These are phyloP conservation scores for Citrullus amarus DNA, from an alignment of 306 rosid species.

Conservation along the genomic window DNA sequence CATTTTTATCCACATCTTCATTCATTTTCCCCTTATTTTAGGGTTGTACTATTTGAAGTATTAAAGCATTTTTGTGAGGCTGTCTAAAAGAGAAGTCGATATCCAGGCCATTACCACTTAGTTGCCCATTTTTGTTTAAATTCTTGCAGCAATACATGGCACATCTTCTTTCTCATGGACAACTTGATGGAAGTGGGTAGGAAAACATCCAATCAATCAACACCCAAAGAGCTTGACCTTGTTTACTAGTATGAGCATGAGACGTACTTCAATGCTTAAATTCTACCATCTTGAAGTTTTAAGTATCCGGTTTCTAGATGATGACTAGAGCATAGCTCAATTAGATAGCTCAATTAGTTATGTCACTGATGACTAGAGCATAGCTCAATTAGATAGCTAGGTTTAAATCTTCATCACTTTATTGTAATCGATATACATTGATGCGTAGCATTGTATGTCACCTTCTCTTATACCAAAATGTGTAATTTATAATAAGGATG, in stretches of 20 bases:
- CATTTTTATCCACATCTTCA: background rate
- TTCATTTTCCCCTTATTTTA: background rate
- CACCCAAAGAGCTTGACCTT: background rate
- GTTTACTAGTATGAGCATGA: background rate
- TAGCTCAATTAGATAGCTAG: background rate
- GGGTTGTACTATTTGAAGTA: background rate
- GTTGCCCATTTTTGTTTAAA: slow-evolving; percentile 1
- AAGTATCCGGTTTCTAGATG: background rate
- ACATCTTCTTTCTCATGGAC: slow-evolving; percentile 80
- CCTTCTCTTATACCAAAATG: background rate
- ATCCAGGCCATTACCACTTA: background rate
- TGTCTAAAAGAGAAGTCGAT: background rate
- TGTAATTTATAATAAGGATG: background rate
- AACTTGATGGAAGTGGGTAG: slow-evolving; percentile 71
- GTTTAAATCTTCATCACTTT: background rate
- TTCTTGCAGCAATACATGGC: slow-evolving; percentile 83
- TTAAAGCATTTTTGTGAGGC: background rate
- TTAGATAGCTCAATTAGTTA: background rate
- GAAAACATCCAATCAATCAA: slow-evolving; percentile 1
- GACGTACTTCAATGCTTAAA: background rate
- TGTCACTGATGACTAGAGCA: background rate
- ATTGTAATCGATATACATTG: no score
- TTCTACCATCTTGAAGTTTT: background rate
- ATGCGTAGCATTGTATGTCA: background rate
- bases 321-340: background rate